phyloP scores from a whole-genome alignment of 768 basidiomycete species.

The Podaxis carcinomalis region DNA sequence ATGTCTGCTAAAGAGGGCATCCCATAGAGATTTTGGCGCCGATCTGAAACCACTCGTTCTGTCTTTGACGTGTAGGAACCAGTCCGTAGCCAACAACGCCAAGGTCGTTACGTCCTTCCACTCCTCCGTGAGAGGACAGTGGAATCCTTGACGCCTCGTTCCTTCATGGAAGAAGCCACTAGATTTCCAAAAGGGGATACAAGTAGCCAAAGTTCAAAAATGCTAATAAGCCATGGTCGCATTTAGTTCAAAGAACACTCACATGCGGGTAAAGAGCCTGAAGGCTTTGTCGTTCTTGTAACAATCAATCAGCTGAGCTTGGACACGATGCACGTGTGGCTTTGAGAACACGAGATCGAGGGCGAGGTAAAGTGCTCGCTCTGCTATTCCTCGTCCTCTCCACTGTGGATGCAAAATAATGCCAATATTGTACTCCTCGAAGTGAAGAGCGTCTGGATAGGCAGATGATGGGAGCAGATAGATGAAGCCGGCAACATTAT shows the following conservation, averaged over 20 bases:
- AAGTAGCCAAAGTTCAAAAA: not conserved
- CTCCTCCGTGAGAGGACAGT: conserved; percentile 33
- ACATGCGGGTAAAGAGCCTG: conserved; percentile 42
- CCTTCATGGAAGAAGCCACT: conserved; percentile 66
- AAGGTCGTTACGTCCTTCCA: conserved; percentile 63
- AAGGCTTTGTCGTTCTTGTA: conserved; percentile 38
- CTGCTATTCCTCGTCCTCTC: conserved; percentile 40
- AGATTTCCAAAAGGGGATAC: conserved; percentile 8
- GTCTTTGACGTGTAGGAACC: conserved; percentile 32
- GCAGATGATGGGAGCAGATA: conserved; percentile 33
- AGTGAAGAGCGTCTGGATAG: conserved; percentile 25
- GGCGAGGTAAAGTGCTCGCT: conserved; percentile 39
- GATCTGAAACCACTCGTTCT: conserved; percentile 17
- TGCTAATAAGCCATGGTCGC: conserved; percentile 1
- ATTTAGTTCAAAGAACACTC: conserved; percentile 13
- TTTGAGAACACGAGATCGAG: conserved; percentile 45
- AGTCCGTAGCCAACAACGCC: conserved; percentile 60
- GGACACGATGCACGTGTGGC: conserved; percentile 44
- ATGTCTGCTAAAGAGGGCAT: conserved; percentile 57
- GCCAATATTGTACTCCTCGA: conserved; percentile 51
- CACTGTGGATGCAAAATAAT: conserved; percentile 37
- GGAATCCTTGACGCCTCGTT: conserved; percentile 50
- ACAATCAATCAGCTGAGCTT: conserved; percentile 45
- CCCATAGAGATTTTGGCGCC: conserved; percentile 48
- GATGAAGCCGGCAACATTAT: conserved; percentile 31